phyloP scores from a whole-genome alignment of 1,284 basidiomycete species.

The Leccinum solheimii region DNA sequence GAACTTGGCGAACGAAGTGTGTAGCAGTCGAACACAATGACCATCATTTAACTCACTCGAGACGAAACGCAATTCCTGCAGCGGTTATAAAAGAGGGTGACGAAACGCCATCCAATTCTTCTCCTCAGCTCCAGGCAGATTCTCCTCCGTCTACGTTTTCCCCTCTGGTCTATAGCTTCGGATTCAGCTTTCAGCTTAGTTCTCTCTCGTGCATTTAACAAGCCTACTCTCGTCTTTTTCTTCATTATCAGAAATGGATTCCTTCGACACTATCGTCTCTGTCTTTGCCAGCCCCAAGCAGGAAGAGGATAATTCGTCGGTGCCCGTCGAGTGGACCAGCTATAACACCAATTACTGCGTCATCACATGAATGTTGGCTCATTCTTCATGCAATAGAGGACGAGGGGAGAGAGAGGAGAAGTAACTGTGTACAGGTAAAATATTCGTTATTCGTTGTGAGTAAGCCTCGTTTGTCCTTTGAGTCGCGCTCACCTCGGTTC shows the following conservation, averaged over 20 bases:
- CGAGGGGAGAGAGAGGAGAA: neutral
- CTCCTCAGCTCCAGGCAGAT: constrained; percentile 5
- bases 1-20: neutral
- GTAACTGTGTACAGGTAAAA: constrained; percentile 1
- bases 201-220: neutral
- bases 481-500: constrained; percentile 13
- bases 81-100: constrained; percentile 21
- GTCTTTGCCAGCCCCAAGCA: constrained; percentile 13
- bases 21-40: neutral
- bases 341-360: constrained; percentile 17
- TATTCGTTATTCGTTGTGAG: constrained; percentile 28
- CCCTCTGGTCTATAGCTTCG: neutral
- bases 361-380: constrained; percentile 17
- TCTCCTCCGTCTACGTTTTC: neutral
- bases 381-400: neutral
- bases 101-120: neutral
- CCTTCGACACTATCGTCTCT: constrained; percentile 19
- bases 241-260: constrained; percentile 23
- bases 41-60: neutral
- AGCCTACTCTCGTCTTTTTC: neutral
- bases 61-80: neutral
- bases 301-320: constrained; percentile 4
- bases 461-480: neutral
- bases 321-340: constrained; percentile 17
- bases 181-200: neutral